These are phyloP conservation scores for Aquilaria yunnanensis DNA, from an alignment of 345 rosid genomes.

Conservation along the genomic window DNA sequence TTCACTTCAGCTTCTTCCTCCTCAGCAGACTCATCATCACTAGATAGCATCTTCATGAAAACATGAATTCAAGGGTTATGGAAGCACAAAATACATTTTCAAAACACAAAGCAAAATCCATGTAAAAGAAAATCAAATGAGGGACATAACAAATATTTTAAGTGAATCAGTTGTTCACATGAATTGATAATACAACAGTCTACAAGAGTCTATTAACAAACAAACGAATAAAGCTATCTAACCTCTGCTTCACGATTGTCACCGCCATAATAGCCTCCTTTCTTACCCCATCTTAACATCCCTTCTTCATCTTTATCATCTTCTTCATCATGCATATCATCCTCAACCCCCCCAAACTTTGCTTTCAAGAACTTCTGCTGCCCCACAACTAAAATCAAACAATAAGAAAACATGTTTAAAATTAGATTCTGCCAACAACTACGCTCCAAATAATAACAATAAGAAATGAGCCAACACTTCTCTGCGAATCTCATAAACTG, in stretches of 20 bases:
- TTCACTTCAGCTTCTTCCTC: constrained; percentile 66
- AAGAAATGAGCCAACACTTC: not conserved
- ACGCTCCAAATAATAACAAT: not conserved
- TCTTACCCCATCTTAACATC: constrained; percentile 45
- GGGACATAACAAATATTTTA: not conserved
- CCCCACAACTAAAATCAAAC: constrained; percentile 45
- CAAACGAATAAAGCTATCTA: not conserved
- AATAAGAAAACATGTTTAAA: not conserved
- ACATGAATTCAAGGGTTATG: constrained; percentile 9
- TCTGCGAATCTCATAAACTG: not conserved
- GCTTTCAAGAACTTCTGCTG: constrained; percentile 49
- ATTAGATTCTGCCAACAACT: not conserved
- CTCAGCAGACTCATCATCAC: constrained; percentile 68
- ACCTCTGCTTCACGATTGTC: constrained; percentile 64
- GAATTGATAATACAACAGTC: too few species aligned
- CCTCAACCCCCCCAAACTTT: constrained; percentile 67
- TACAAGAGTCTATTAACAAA: not conserved
- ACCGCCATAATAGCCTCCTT: constrained; percentile 34
- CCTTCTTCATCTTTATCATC: constrained; percentile 40
- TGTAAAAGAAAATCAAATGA: not conserved
- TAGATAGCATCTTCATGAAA: constrained; percentile 48
- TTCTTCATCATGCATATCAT: constrained; percentile 58
- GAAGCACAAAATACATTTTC: constrained; percentile 3
- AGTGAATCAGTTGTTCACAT: too few species aligned
- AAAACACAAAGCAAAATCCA: not conserved